Evolutionary conservation across 306 rosid species (phyloP), one percentile per base, ranked within the genome.

Genomic region (Alnus glutinosa): DNA sequence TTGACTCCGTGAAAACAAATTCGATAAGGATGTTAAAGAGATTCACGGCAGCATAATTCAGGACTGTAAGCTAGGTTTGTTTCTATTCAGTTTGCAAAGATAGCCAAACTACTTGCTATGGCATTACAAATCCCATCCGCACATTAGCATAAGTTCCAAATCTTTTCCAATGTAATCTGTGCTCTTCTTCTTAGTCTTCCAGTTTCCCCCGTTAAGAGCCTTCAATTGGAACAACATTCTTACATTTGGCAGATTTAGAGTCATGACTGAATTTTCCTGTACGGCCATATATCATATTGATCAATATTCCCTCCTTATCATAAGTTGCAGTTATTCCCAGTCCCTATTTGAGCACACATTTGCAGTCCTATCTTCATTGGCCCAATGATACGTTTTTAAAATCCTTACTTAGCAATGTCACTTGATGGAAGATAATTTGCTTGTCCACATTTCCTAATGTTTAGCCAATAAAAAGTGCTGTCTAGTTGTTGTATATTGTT

Each of bases 21-120:
- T 39, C 23, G 18, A 42, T 18, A 68, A 42, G 72, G 32, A 18
- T 2, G 72, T 42, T 42, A 68, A 42, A n/a, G 50, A 67, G 14
- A 68, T 42, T 11, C 52, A 42, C 42, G 52, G 72, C 34, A 18
- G 72, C 52, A 68, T n/a, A 1, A 44, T 68, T 42, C 50, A 2
- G 34, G 15, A 68, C 28, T 4, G 48, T 9, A 42, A n/a, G 32
- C 51, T 16, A 42, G 15, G 34, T 68, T 68, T n/a, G 14, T 39
- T 68, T 42, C 51, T 39, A 42, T 42, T 49, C 72, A 39, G 72
- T n/a, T 68, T 42, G 49, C 49, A 68, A 42, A 16, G 72, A 39
- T 42, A 16, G 70, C 46, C 70, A 64, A 64, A 64, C 46, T 64
- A 34, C 70, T 64, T 64, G 70, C 44, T 36, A 37, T 37, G 46